Evolutionary conservation across 2,329 filamentous ascomycete species (phyloP), one percentile per base, ranked within the genome.

Genomic region (Akanthomyces dipterigenus): DNA sequence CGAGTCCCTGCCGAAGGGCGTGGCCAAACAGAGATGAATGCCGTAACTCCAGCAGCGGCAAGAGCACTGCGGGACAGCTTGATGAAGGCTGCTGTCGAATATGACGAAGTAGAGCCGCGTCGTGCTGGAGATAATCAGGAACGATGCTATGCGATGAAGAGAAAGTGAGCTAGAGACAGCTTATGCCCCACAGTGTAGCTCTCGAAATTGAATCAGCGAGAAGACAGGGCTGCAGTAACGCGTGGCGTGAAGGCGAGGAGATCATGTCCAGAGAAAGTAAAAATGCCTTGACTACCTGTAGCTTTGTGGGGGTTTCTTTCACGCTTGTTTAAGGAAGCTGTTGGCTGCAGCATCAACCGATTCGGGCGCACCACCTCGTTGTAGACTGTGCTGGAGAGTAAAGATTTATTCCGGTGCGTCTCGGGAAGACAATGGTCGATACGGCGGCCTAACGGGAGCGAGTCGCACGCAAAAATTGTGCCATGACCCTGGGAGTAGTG

Each of bases 111-210:
- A 26, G 14, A 57, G 28, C 20, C 18, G 43, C 5, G 20, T 48
- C 43, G 54, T 11, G 43, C 31, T 49, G 7, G 20, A 56, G 36
- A 48, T 24, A 36, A 16, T 16, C 54, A 49, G 43, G 43, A 26
- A 26, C 31, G n/a, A 48, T 24, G 14, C 38, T n/a, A 34, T 14
- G 24, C 20, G 36, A 43, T 14, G 18, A 20, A 14, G 40, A 31
- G 38, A 55, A 55, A 55, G 22, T 26, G 26, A 45, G 53, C 53
- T 55, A 55, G 40, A 55, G 38, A 54, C 18, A 31, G 53, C 36
- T 55, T 28, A n/a, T 55, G 53, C 53, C 53, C 53, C 53, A 55
- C 53, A 20, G 53, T 22, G 36, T 55, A 55, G 53, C 53, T 55
- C 53, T 55, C 18, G 18, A 20, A 40, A 31, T 22, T n/a, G 9